phyloP scores from a whole-genome alignment of 345 rosid species.

The Syzygium oleosum region DNA sequence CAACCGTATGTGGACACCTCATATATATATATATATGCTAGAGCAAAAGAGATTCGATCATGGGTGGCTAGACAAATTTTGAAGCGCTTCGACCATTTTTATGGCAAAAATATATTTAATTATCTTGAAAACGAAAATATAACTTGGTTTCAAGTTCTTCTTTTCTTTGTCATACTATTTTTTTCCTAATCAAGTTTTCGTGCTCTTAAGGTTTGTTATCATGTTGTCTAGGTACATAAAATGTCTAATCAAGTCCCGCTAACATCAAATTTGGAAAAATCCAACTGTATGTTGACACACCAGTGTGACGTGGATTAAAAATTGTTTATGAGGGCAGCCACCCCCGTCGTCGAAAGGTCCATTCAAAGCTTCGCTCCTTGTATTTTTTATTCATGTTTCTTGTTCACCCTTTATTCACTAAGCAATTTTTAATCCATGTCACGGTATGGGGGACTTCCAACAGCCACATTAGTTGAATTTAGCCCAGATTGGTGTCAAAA shows the following conservation, averaged over 20 bases:
- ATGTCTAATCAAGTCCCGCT: neutral
- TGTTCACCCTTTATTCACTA: neutral
- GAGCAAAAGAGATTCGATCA: neutral
- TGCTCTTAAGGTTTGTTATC: neutral
- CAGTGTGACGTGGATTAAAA: no score
- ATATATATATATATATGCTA: neutral
- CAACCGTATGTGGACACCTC: no score
- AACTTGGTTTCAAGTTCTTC: neutral
- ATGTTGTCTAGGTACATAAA: neutral
- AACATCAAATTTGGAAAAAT: neutral
- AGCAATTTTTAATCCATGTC: neutral
- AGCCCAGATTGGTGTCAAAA: neutral
- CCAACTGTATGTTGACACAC: no score
- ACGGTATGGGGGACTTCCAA: rapidly evolving
- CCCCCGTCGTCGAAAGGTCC: rapidly evolving
- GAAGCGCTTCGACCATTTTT: neutral
- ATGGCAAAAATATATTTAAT: neutral
- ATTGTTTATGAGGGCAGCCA: neutral
- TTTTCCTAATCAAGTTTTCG: neutral
- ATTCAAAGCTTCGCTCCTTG: neutral
- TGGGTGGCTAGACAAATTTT: neutral
- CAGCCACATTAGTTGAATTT: neutral
- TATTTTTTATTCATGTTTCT: neutral
- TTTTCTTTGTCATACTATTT: neutral
- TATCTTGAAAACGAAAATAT: neutral